Evolutionary conservation across 2,329 filamentous ascomycete genomes (phyloP).

Genomic region (Talaromyces sp.): DNA sequence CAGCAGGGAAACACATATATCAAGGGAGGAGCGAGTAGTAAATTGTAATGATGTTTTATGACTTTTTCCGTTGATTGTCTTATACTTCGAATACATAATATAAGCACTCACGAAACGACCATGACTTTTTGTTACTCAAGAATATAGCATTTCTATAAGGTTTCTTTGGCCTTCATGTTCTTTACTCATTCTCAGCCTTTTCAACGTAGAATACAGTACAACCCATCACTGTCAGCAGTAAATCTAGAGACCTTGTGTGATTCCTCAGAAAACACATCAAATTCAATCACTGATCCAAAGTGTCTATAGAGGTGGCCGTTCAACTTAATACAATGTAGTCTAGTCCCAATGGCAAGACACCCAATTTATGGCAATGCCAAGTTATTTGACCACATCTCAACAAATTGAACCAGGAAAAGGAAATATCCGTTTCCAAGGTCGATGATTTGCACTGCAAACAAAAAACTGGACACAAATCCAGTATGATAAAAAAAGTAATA

Average conservation of each 20-base stretch:
- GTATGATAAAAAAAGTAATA: not conserved
- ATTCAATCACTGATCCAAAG: not conserved
- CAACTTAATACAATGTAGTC: not conserved
- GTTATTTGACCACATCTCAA: not conserved
- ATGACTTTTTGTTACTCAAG: not conserved
- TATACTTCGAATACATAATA: not conserved
- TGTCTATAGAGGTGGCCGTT: not conserved
- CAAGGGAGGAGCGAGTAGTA: slow-evolving; percentile 32
- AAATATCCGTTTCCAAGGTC: not conserved
- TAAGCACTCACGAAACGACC: not conserved
- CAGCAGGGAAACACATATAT: slow-evolving; percentile 60
- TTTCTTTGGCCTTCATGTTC: not conserved
- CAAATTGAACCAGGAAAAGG: not conserved
- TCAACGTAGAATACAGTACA: not conserved
- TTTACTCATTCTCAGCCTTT: not conserved
- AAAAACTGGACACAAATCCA: not conserved
- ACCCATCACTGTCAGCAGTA: not conserved
- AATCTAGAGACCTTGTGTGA: not conserved
- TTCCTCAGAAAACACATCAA: not conserved
- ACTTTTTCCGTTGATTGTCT: not conserved
- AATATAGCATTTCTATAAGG: not conserved
- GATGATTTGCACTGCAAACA: not conserved
- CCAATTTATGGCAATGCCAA: not conserved
- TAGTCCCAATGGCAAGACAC: not conserved
- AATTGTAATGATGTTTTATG: slow-evolving; percentile 32